Conservation (phyloP, 2,329 filamentous ascomycete genomes). For the Fusarium guadeloupense region DNA sequence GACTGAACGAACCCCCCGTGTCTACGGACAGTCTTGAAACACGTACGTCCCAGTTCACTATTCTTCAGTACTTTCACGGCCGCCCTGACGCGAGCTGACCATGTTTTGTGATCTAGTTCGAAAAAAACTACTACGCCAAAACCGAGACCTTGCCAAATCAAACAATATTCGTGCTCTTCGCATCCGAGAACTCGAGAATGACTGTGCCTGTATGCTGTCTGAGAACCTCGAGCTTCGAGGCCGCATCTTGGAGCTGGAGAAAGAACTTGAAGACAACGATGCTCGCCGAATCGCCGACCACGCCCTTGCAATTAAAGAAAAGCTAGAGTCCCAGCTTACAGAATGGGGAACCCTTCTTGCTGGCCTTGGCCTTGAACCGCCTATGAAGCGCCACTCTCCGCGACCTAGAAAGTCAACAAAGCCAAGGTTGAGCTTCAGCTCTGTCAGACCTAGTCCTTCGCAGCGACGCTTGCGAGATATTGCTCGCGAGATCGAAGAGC, state of each 20-base stretch:
- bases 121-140: slow-evolving; percentile 81
- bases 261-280: slow-evolving; percentile 70
- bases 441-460: slow-evolving; percentile 57
- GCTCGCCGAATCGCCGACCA: slow-evolving; percentile 70
- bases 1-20: slow-evolving; percentile 78
- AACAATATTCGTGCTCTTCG: slow-evolving; percentile 82
- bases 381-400: slow-evolving; percentile 58
- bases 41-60: slow-evolving; percentile 60
- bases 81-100: slow-evolving; percentile 23
- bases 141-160: slow-evolving; percentile 81
- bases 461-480: slow-evolving; percentile 67
- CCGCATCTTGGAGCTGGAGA: slow-evolving; percentile 74
- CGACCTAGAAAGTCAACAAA: slow-evolving; percentile 53
- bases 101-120: slow-evolving; percentile 65
- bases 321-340: slow-evolving; percentile 75
- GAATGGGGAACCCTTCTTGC: slow-evolving; percentile 75
- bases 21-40: slow-evolving; percentile 76
- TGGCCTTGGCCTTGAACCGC: slow-evolving; percentile 69
- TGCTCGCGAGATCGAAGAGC: slow-evolving; percentile 62
- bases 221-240: slow-evolving; percentile 80
- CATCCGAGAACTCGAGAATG: slow-evolving; percentile 79
- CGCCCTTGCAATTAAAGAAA: slow-evolving; percentile 73
- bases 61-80: slow-evolving; percentile 1
- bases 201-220: slow-evolving; percentile 77
- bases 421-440: slow-evolving; percentile 53